A percentile compares a stretch with the other conserved stretches of the same genome.
These are phyloP conservation scores for Saitoella complicata DNA, from an alignment of 805 yeast species.

Conservation along the genomic window DNA sequence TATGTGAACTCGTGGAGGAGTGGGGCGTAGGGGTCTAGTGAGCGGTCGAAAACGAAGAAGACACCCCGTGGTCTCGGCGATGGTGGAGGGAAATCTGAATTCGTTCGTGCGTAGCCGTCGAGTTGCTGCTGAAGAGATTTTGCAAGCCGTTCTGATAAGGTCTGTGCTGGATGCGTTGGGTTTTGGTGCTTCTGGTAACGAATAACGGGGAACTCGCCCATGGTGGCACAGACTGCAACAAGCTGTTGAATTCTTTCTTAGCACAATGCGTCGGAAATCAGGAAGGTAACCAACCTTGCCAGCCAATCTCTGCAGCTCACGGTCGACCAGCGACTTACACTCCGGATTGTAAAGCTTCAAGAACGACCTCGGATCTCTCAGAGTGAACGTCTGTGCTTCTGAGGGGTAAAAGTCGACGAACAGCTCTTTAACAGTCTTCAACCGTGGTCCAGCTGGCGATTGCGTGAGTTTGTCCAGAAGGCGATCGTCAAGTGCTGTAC, in stretches of 20 bases:
- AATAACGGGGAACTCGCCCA: slow-evolving; percentile 80
- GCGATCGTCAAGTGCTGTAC: slow-evolving; percentile 10
- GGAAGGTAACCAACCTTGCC: slow-evolving; percentile 15
- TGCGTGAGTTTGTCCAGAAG: slow-evolving; percentile 12
- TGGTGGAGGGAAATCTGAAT: slow-evolving; percentile 47
- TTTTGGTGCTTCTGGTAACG: slow-evolving; percentile 49
- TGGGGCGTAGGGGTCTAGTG: slow-evolving; percentile 71
- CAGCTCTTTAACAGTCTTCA: slow-evolving; percentile 24
- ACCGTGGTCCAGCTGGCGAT: slow-evolving; percentile 15
- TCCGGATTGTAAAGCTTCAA: slow-evolving; percentile 54
- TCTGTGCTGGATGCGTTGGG: slow-evolving; percentile 34
- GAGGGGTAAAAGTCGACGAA: slow-evolving; percentile 43
- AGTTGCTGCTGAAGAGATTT: slow-evolving; percentile 49
- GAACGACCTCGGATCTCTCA: slow-evolving; percentile 43
- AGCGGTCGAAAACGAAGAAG: slow-evolving; percentile 63
- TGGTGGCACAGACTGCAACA: slow-evolving; percentile 53
- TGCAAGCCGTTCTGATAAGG: slow-evolving; percentile 57
- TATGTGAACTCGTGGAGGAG: slow-evolving; percentile 77
- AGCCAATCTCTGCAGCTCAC: slow-evolving; percentile 44
- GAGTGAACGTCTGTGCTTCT: slow-evolving; percentile 56
- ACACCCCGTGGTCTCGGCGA: slow-evolving; percentile 47
- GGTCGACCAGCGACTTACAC: slow-evolving; percentile 45
- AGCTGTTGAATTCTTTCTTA: slow-evolving; percentile 24
- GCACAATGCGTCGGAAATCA: background rate
- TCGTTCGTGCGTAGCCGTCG: slow-evolving; percentile 56